Evolutionary conservation across 192 early-diverging fungal species (phyloP).

Genomic region (Pilobolus umbonatus): DNA sequence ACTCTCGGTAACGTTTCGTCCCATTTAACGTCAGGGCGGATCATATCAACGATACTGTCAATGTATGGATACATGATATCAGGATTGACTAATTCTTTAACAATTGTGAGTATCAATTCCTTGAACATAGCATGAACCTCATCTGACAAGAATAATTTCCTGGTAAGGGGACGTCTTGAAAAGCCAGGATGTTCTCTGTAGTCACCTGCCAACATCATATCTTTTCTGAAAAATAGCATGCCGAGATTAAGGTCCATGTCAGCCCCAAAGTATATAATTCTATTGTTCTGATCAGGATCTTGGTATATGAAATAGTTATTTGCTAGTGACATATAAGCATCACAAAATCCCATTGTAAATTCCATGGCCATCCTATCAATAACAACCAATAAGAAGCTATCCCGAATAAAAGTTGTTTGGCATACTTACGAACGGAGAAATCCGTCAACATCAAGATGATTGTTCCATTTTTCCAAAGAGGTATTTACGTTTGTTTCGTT

Average conservation of each 20-base stretch:
- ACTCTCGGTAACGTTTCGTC: neutral
- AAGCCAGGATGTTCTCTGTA: constrained; percentile 17
- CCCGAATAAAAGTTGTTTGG: neutral
- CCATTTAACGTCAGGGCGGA: constrained; percentile 7
- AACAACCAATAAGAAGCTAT: neutral
- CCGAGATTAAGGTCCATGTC: constrained; percentile 11
- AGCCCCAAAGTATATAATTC: constrained; percentile 2
- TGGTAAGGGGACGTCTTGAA: constrained; percentile 3
- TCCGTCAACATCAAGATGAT: neutral
- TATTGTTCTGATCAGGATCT: neutral
- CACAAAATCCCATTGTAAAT: constrained; percentile 4
- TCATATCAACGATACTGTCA: constrained; percentile 11
- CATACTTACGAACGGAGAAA: constrained; percentile 8
- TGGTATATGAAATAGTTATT: constrained; percentile 9
- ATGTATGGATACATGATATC: neutral
- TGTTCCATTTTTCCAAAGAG: constrained; percentile 3
- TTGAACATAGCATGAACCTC: neutral
- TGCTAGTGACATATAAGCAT: constrained; percentile 3
- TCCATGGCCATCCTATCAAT: constrained; percentile 5
- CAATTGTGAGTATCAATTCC: neutral
- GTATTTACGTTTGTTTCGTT: neutral
- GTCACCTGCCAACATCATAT: constrained; percentile 8
- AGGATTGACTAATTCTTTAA: neutral
- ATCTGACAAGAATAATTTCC: neutral
- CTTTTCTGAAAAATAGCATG: neutral